Percentiles rank a stretch among this genome's conserved stretches.
Evolutionary conservation across 2,329 filamentous ascomycete genomes (phyloP).

Genomic region (Peltaster fructicola): DNA sequence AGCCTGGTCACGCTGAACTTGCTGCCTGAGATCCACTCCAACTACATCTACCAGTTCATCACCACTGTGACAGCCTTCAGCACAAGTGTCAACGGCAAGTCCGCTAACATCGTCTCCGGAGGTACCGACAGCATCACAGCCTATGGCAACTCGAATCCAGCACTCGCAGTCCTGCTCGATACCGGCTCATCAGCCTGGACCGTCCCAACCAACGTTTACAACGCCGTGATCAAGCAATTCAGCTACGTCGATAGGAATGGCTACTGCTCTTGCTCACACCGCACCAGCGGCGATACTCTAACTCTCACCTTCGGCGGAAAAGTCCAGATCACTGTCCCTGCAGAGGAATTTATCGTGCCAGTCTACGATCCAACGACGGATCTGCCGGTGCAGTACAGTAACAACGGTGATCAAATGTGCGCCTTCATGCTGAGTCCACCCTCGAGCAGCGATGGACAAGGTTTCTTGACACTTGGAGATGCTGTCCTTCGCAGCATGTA

Average conservation of each 20-base stretch:
- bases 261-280: conserved; percentile 11
- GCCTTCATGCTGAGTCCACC: conserved; percentile 12
- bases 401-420: conserved; percentile 10
- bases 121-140: conserved; percentile 7
- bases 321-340: conserved; percentile 13
- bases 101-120: conserved; percentile 8
- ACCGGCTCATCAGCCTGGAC: conserved; percentile 16
- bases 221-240: conserved; percentile 9
- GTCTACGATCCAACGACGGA: conserved; percentile 12
- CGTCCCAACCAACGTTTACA: conserved; percentile 10
- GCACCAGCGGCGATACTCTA: conserved; percentile 10
- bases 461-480: conserved; percentile 14
- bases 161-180: conserved; percentile 16
- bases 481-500: conserved; percentile 18
- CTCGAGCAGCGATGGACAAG: conserved; percentile 2
- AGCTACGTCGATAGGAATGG: conserved; percentile 8
- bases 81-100: conserved; percentile 7
- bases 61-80: conserved; percentile 13
- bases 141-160: conserved; percentile 6
- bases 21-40: conserved; percentile 7
- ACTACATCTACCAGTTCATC: conserved; percentile 12
- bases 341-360: conserved; percentile 15
- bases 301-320: conserved; percentile 14
- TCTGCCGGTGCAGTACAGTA: conserved; percentile 6
- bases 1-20: conserved; percentile 16